These are phyloP conservation scores for Porpolomopsis calyptriformis DNA, from an alignment of 768 basidiomycete genomes.

Conservation along the genomic window DNA sequence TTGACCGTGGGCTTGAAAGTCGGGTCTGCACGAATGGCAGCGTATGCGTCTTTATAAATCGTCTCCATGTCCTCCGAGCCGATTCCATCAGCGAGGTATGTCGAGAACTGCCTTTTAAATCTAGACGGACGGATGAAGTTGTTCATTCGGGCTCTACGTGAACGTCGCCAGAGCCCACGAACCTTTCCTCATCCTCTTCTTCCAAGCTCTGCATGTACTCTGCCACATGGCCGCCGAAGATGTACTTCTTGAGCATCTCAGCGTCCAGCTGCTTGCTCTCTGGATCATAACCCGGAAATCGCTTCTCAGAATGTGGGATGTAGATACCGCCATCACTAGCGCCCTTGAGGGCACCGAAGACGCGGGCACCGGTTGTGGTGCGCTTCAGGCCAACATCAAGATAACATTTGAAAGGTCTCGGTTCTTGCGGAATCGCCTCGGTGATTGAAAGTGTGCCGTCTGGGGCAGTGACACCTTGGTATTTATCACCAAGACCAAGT, in stretches of 20 bases:
- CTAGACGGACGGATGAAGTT: conserved; percentile 33
- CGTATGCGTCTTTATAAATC: conserved; percentile 85
- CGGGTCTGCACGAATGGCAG: conserved; percentile 93
- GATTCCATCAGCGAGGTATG: conserved; percentile 90
- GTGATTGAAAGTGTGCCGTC: conserved; percentile 77
- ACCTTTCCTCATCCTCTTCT: conserved; percentile 99
- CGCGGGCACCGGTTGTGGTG: conserved; percentile 93
- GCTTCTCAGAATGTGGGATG: conserved; percentile 95
- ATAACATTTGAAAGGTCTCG: conserved; percentile 97
- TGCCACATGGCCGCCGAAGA: conserved; percentile 92
- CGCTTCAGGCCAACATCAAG: conserved; percentile 97
- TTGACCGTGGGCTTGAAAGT: conserved; percentile 84
- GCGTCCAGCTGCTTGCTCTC: conserved; percentile 89
- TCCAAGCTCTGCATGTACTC: conserved; percentile 99
- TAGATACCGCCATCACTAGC: conserved; percentile 95
- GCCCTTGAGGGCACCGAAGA: conserved; percentile 98
- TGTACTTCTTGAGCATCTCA: conserved; percentile 95
- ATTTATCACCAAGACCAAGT: conserved; percentile 95
- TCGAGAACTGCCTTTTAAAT: conserved; percentile 96
- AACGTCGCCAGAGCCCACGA: conserved; percentile 15
- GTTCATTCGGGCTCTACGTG: conserved; percentile 8
- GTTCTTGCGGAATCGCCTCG: conserved; percentile 83
- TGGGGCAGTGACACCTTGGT: conserved; percentile 86
- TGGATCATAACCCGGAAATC: conserved; percentile 95
- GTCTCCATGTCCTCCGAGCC: conserved; percentile 97